A percentile compares a stretch with the other conserved stretches of the same genome.
These are phyloP conservation scores for Fusarium gaditjirri DNA, from an alignment of 2,329 filamentous ascomycete species.

Conservation along the genomic window DNA sequence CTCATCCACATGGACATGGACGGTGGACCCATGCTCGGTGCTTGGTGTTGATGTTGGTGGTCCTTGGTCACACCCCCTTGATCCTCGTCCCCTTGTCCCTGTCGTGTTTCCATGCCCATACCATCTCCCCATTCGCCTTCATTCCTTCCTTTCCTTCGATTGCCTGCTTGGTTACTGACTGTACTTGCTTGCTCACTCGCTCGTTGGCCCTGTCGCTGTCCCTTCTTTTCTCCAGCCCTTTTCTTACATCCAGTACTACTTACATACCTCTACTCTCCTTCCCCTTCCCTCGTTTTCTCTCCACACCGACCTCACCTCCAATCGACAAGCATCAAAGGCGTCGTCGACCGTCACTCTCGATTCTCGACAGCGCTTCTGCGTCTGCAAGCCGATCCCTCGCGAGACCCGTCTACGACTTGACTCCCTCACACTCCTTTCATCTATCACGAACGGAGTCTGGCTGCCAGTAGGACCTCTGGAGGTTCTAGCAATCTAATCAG, in stretches of 20 bases:
- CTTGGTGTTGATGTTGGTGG: neutral
- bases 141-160: conserved; percentile 44
- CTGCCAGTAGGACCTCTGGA: conserved; percentile 45
- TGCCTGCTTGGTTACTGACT: conserved; percentile 6
- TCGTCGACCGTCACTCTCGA: conserved; percentile 48
- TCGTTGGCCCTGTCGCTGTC: conserved; percentile 45
- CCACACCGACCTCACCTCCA: conserved; percentile 46
- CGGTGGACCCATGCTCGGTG: conserved; percentile 12
- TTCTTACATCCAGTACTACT: conserved; percentile 38
- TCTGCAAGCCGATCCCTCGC: conserved; percentile 39
- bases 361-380: conserved; percentile 47
- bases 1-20: conserved; percentile 10
- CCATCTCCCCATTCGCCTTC: conserved; percentile 47
- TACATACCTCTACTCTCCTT: conserved; percentile 41
- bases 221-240: conserved; percentile 46
- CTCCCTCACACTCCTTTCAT: conserved; percentile 24
- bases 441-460: conserved; percentile 40
- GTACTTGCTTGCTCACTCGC: neutral
- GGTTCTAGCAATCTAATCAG: conserved; percentile 45
- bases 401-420: conserved; percentile 35
- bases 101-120: conserved; percentile 49
- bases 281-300: conserved; percentile 38
- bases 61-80: conserved; percentile 32
- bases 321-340: conserved; percentile 47
- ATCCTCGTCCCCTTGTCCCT: conserved; percentile 44